Conservation (phyloP, 2,329 filamentous ascomycete genomes). For the Fusarium brachygibbosum region DNA sequence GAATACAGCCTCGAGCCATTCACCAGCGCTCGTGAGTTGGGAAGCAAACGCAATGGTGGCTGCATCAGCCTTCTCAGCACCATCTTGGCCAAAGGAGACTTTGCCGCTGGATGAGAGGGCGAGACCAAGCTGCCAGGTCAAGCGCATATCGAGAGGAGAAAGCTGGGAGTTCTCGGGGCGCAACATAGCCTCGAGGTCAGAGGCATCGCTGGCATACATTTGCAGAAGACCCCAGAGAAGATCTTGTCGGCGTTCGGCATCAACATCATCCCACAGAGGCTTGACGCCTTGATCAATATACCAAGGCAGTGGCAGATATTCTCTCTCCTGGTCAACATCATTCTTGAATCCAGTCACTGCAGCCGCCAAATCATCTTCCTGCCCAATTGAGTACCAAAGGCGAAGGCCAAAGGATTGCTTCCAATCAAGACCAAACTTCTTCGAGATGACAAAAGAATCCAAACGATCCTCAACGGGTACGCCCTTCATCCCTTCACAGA, state of each 20-base stretch:
- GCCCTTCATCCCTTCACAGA: slow-evolving; percentile 81
- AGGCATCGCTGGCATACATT: slow-evolving; percentile 75
- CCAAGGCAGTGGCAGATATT: slow-evolving; percentile 80
- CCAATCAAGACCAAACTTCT: slow-evolving; percentile 91
- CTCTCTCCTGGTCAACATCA: slow-evolving; percentile 78
- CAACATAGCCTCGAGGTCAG: slow-evolving; percentile 76
- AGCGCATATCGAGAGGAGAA: slow-evolving; percentile 78
- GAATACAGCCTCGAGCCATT: slow-evolving; percentile 80
- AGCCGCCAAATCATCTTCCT: slow-evolving; percentile 75
- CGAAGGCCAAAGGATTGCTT: slow-evolving; percentile 91
- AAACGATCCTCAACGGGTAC: slow-evolving; percentile 83
- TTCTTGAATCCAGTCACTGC: slow-evolving; percentile 81
- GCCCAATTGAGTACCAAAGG: slow-evolving; percentile 85
- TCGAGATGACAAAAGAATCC: slow-evolving; percentile 83
- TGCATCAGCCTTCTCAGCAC: slow-evolving; percentile 73
- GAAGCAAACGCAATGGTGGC: slow-evolving; percentile 75
- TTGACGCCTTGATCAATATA: slow-evolving; percentile 72
- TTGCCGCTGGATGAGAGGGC: slow-evolving; percentile 67
- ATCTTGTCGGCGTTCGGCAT: slow-evolving; percentile 75
- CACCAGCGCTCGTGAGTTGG: slow-evolving; percentile 72
- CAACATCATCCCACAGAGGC: slow-evolving; percentile 71
- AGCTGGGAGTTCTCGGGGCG: slow-evolving; percentile 82
- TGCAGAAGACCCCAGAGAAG: slow-evolving; percentile 89
- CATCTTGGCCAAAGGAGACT: slow-evolving; percentile 66
- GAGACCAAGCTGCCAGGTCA: slow-evolving; percentile 88